Conservation (phyloP, 306 rosid species). For the Neltuma alba region DNA sequence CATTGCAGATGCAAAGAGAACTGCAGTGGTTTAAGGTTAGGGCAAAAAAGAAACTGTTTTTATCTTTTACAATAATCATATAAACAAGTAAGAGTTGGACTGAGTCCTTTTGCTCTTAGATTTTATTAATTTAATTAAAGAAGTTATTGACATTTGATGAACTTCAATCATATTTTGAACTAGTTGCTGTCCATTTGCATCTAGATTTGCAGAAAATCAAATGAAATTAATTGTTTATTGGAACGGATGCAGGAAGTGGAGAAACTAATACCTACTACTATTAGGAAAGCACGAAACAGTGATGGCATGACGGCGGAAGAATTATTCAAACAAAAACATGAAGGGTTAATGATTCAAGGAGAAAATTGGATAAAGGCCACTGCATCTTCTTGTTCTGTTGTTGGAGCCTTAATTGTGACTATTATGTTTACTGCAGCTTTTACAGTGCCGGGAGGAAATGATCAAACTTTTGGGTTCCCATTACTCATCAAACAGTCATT, state of each 20-base stretch:
- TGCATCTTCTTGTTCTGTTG: background rate
- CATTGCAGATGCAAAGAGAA: background rate
- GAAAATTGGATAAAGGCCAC: constrained; percentile 23
- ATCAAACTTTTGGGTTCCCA: background rate
- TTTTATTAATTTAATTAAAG: no score
- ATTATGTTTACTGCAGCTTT: background rate
- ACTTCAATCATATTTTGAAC: no score
- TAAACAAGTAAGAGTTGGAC: no score
- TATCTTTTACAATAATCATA: no score
- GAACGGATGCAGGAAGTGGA: constrained; percentile 23
- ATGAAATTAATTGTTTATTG: no score
- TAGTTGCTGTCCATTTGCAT: no score
- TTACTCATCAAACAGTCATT: background rate
- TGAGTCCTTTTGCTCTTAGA: no score
- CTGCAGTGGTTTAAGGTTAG: background rate
- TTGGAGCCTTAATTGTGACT: background rate
- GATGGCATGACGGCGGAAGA: background rate
- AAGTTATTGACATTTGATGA: no score
- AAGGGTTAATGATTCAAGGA: background rate
- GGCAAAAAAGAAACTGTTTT: no score
- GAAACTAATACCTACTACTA: background rate
- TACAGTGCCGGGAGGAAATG: background rate
- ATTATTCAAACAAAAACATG: background rate
- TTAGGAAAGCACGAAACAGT: background rate
- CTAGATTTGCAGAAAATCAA: no score